A percentile compares a stretch with the other conserved stretches of the same genome.
These are phyloP conservation scores for Poa annua DNA, from an alignment of 176 grass and related monocot species.

Conservation along the genomic window DNA sequence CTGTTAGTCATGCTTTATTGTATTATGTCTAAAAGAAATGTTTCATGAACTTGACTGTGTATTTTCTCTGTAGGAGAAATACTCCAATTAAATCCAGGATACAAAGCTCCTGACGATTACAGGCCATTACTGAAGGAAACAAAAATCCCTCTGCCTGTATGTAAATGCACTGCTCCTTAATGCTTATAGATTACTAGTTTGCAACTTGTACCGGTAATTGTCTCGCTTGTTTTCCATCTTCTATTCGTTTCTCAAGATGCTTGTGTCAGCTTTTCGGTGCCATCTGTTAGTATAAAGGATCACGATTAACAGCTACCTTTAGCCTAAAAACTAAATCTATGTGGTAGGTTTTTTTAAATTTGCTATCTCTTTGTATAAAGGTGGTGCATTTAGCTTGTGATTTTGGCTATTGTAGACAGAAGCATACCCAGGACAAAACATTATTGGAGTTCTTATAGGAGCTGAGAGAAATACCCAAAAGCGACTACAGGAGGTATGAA, in stretches of 20 bases:
- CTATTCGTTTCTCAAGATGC: slow-evolving; percentile 4
- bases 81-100: slow-evolving; percentile 71
- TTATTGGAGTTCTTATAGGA: slow-evolving; percentile 81
- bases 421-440: slow-evolving; percentile 65
- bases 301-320: background rate
- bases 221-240: slow-evolving; percentile 25
- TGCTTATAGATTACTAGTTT: slow-evolving; percentile 38
- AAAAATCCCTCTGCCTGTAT: slow-evolving; percentile 79
- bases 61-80: slow-evolving; percentile 75
- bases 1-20: background rate
- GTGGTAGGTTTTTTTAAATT: background rate
- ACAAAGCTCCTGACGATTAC: slow-evolving; percentile 83
- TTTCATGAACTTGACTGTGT: slow-evolving; percentile 26
- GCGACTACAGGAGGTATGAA: slow-evolving; percentile 78
- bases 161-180: slow-evolving; percentile 31
- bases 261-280: slow-evolving; percentile 12
- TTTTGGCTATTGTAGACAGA: slow-evolving; percentile 59
- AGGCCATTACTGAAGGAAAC: slow-evolving; percentile 87
- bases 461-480: slow-evolving; percentile 77
- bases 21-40: slow-evolving; percentile 17
- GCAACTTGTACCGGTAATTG: slow-evolving; percentile 30
- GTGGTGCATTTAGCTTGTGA: slow-evolving; percentile 26
- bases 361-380: slow-evolving; percentile 19
- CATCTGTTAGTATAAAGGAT: slow-evolving; percentile 15
- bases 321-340: background rate